Evolutionary conservation across 345 rosid species (phyloP).

Genomic region (Euphorbia lathyris): DNA sequence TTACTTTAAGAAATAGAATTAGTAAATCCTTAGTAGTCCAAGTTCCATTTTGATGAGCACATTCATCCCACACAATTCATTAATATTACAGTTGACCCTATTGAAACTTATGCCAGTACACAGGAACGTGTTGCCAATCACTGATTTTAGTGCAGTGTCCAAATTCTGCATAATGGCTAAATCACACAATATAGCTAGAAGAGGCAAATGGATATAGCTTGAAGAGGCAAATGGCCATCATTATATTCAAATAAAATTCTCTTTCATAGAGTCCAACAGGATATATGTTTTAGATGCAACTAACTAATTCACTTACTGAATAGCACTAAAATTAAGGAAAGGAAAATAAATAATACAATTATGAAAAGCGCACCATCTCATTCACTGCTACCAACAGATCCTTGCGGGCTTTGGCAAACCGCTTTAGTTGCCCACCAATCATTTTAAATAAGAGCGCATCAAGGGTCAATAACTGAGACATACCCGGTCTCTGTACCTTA

Average conservation of each 20-base stretch:
- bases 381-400: slow-evolving; percentile 89
- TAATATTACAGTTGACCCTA: neutral
- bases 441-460: slow-evolving; percentile 86
- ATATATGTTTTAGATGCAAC: neutral
- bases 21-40: neutral
- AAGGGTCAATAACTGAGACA: slow-evolving; percentile 72
- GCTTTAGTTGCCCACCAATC: slow-evolving; percentile 95
- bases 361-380: slow-evolving; percentile 67
- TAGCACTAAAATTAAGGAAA: neutral
- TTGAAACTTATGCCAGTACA: neutral
- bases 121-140: neutral
- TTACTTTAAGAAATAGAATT: neutral
- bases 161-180: neutral
- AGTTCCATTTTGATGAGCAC: neutral
- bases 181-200: neutral
- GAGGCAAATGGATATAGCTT: neutral
- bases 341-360: neutral
- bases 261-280: neutral
- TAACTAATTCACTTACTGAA: neutral
- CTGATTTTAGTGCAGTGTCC: neutral
- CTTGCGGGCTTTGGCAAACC: slow-evolving; percentile 86
- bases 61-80: neutral
- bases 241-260: neutral
- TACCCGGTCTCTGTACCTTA: slow-evolving; percentile 98
- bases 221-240: neutral